Percentiles rank a stretch among this genome's conserved stretches.
Conservation (phyloP, 495 filamentous ascomycete species). For the Poronia punctata region DNA sequence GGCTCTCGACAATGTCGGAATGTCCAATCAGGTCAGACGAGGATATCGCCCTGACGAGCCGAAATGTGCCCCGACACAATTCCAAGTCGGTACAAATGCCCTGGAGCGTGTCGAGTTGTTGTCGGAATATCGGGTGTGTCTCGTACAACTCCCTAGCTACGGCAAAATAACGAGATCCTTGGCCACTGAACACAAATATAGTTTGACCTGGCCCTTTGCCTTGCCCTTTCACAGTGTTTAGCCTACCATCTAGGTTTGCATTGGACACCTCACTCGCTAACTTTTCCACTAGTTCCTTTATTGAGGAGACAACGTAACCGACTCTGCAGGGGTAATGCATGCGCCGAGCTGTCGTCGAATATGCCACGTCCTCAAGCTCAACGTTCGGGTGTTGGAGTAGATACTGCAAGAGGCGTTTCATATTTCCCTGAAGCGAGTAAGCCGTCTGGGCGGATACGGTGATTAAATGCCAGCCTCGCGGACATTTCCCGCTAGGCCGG, state of each 20-base stretch:
- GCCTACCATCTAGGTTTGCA: slow-evolving; percentile 3
- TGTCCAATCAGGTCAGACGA: slow-evolving; percentile 36
- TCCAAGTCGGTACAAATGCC: slow-evolving; percentile 48
- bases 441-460: slow-evolving; percentile 38
- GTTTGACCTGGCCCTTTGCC: no score
- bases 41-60: slow-evolving; percentile 46
- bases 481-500: slow-evolving; percentile 10
- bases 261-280: slow-evolving; percentile 6
- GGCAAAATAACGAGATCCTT: slow-evolving; percentile 44
- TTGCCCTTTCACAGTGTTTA: slow-evolving; percentile 6
- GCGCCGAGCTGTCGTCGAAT: slow-evolving; percentile 62
- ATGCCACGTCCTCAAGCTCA: slow-evolving; percentile 47
- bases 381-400: slow-evolving; percentile 32
- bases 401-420: slow-evolving; percentile 28
- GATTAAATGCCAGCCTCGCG: slow-evolving; percentile 35
- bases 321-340: slow-evolving; percentile 51
- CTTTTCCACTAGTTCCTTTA: slow-evolving; percentile 17
- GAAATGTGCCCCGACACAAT: slow-evolving; percentile 42
- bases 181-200: slow-evolving; percentile 52
- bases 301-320: slow-evolving; percentile 37
- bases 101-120: slow-evolving; percentile 52
- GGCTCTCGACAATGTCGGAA: slow-evolving; percentile 55
- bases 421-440: slow-evolving; percentile 26
- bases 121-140: slow-evolving; percentile 46
- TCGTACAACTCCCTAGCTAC: slow-evolving; percentile 56